Conservation (phyloP, 2,329 filamentous ascomycete species). For the Pseudogymnoascus sp. region DNA sequence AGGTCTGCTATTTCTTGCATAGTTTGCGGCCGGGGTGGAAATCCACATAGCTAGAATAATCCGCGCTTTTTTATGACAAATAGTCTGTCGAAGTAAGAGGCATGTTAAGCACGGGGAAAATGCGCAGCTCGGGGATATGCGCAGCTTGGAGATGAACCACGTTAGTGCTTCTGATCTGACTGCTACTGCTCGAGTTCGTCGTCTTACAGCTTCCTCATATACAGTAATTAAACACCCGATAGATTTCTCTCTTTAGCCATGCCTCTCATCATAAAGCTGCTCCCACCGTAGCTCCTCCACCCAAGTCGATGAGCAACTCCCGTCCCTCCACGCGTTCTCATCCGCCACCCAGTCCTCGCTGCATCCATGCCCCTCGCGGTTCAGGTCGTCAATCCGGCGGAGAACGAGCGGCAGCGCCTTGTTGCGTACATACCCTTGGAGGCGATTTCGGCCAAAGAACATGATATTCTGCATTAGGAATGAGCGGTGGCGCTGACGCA, state of each 20-base stretch:
- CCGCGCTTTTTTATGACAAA: too few species aligned
- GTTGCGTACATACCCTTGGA: slow-evolving; percentile 19
- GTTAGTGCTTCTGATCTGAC: too few species aligned
- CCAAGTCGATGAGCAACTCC: not conserved
- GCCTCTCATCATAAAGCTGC: not conserved
- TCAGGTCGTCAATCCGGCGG: slow-evolving; percentile 17
- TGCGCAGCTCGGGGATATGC: too few species aligned
- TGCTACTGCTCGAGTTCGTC: too few species aligned
- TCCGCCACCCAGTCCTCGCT: not conserved
- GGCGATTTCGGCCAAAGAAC: slow-evolving; percentile 21
- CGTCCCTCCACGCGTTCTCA: not conserved
- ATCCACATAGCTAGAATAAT: too few species aligned
- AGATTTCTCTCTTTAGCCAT: not conserved
- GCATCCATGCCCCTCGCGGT: not conserved
- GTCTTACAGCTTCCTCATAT: too few species aligned
- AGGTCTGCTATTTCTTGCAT: too few species aligned
- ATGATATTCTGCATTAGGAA: slow-evolving; percentile 21
- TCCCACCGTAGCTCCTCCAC: not conserved
- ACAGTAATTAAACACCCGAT: too few species aligned
- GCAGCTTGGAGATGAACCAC: too few species aligned
- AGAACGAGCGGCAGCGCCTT: slow-evolving; percentile 20
- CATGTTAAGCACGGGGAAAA: too few species aligned
- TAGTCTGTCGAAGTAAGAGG: too few species aligned
- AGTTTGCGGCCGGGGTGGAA: too few species aligned
- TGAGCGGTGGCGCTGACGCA: slow-evolving; percentile 20